Evolutionary conservation across 352 stramenopile species (phyloP), one percentile per base, ranked within the genome.

Genomic region (Phytophthora brassicae): DNA sequence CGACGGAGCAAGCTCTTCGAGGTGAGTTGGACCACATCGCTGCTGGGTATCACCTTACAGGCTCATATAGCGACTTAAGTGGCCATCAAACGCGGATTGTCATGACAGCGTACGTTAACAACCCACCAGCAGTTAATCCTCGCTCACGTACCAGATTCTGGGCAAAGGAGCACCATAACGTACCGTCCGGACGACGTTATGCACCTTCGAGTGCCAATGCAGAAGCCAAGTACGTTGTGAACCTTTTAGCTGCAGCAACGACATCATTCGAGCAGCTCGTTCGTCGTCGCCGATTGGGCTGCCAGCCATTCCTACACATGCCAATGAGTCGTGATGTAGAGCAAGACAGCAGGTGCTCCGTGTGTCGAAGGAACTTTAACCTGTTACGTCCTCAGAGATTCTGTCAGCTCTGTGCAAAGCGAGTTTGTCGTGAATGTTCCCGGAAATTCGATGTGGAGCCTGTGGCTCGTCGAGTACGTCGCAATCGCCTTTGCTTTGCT

Each of bases 391-490:
- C 66, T 13, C 70, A 82, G 53, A 64, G 79, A 13, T 86, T 81
- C 49, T 92, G 83, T 60, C 80, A 90, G 62, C 57, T 92, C 28
- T 92, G 83, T 28, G 78, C 70, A 1, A 66, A 86, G 17, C 59
- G 75, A 16, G 77, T 89, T 35, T 92, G 83, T 12, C 79, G 80
- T 11, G 63, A 83, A 17, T 90, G 80, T 56, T 88, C 73, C 14
- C 69, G 72, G 36, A 89, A 89, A 63, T 83, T 88, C 60, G 81
- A 90, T 13, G 77, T 92, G 7, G 83, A 92, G 57, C 60, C 75
- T 4, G 31, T 81, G 19, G 64, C 71, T 0, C 75, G 71, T 26
- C 63, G 56, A 50, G 68, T 90, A 19, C 78, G 73, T 16, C 76
- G 84, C 38, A 79, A 72, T 49, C 80, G 83, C 46, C 72, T 90